These are phyloP conservation scores for Talaromyces sp. DNA, from an alignment of 2,329 filamentous ascomycete species.

Conservation along the genomic window DNA sequence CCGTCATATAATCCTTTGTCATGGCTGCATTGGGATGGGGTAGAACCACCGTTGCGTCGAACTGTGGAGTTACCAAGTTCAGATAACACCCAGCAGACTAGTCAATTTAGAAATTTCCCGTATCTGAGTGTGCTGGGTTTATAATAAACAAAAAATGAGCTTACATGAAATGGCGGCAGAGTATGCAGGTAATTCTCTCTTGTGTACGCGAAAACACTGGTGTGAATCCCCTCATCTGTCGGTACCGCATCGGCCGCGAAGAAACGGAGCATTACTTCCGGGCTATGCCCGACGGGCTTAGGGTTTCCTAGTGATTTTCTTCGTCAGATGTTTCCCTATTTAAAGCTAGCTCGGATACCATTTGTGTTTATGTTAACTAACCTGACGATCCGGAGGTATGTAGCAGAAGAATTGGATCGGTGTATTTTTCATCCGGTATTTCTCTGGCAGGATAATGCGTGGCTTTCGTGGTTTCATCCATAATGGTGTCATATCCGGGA, in stretches of 20 bases:
- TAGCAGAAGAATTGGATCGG: slow-evolving; percentile 10
- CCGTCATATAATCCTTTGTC: slow-evolving; percentile 9
- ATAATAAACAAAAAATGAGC: not conserved
- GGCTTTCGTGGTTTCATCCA: not conserved
- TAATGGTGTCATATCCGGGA: not conserved
- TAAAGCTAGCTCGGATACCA: too few relatives aligned
- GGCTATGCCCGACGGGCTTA: slow-evolving; percentile 9
- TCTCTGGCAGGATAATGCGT: slow-evolving; percentile 6
- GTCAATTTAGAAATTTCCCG: not conserved
- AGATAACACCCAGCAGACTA: not conserved
- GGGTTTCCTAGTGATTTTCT: slow-evolving; percentile 6
- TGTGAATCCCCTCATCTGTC: slow-evolving; percentile 1
- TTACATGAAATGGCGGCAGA: slow-evolving; percentile 8
- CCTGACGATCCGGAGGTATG: slow-evolving; percentile 14
- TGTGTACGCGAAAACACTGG: not conserved
- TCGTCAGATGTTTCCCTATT: not conserved
- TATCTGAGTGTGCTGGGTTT: not conserved
- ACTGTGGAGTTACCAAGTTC: not conserved
- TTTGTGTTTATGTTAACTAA: not conserved
- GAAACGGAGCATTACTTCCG: slow-evolving; percentile 3
- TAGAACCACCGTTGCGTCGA: not conserved
- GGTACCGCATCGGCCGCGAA: slow-evolving; percentile 1
- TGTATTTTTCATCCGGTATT: slow-evolving; percentile 8
- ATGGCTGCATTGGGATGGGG: slow-evolving; percentile 9
- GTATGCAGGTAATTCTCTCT: not conserved